Conservation (phyloP, 2,329 filamentous ascomycete species). For the Fusarium neocosmosporiellum region DNA sequence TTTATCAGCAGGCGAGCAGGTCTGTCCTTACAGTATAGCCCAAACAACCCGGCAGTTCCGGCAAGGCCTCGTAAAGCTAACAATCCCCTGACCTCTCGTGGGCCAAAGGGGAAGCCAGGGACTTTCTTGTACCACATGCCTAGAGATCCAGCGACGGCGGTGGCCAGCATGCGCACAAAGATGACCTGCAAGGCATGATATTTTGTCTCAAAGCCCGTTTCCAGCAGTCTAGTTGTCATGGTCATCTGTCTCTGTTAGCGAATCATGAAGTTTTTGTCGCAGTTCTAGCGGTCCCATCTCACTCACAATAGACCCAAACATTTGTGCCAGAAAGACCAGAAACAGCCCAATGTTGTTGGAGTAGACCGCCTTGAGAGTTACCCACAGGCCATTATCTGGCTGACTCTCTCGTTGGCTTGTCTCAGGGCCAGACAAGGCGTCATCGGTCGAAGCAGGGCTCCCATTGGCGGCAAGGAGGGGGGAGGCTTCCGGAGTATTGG, state of each 20-base stretch:
- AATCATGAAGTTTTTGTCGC: background rate
- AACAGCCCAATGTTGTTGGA: conserved; percentile 56
- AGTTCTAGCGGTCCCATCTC: accelerated
- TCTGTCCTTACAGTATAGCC: conserved; percentile 54
- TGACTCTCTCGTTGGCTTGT: background rate
- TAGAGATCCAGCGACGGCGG: conserved; percentile 49
- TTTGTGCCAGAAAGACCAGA: conserved; percentile 54
- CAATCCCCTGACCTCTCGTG: conserved; percentile 69
- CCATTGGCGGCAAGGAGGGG: background rate
- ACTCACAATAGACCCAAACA: conserved; percentile 54
- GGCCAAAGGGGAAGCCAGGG: conserved; percentile 75
- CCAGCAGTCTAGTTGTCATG: conserved; percentile 53
- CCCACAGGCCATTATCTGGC: background rate
- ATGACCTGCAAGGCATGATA: conserved; percentile 57
- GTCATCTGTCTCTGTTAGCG: conserved; percentile 48
- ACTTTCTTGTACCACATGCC: conserved; percentile 56
- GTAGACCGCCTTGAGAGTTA: conserved; percentile 55
- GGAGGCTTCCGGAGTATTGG: background rate
- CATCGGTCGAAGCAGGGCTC: background rate
- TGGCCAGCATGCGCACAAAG: conserved; percentile 56
- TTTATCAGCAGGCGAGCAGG: background rate
- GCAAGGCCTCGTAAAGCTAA: conserved; percentile 72
- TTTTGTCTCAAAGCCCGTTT: conserved; percentile 48
- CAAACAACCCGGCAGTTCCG: conserved; percentile 75
- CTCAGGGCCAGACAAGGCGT: background rate